Conservation (phyloP, 164 flowering plant genomes). For the Dillenia suffruticosa region DNA sequence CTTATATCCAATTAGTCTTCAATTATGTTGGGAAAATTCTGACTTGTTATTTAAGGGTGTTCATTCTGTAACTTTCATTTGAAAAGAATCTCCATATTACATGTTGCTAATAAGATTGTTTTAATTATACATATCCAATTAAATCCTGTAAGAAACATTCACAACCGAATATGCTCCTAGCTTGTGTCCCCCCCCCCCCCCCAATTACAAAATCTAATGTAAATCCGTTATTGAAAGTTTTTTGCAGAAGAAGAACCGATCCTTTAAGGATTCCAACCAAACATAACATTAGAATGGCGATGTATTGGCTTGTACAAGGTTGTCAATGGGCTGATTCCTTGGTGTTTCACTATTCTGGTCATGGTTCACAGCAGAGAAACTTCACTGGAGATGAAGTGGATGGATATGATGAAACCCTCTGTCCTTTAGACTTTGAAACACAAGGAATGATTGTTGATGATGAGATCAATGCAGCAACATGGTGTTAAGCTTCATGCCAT, state of each 20-base stretch:
- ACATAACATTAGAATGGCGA: conserved; percentile 56
- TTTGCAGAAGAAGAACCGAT: conserved; percentile 57
- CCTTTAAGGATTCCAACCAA: conserved; percentile 53
- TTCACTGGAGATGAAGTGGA: conserved; percentile 59
- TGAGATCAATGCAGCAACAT: conserved; percentile 53
- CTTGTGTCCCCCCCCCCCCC: not conserved
- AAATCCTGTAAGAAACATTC: no score
- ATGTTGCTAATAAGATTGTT: no score
- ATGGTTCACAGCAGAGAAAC: conserved; percentile 55
- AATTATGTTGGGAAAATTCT: no score
- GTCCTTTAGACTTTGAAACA: conserved; percentile 61
- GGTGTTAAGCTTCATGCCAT: conserved; percentile 75
- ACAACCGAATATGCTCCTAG: no score
- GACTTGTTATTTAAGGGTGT: no score
- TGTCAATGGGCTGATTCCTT: conserved; percentile 70
- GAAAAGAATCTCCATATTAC: no score
- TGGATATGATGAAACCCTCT: conserved; percentile 74
- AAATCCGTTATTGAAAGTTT: conserved; percentile 6
- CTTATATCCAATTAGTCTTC: no score
- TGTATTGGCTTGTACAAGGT: conserved; percentile 69
- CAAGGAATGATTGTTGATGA: conserved; percentile 67
- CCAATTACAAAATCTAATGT: not conserved
- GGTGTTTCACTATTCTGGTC: conserved; percentile 68
- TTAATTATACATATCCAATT: no score
- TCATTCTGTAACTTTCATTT: no score